phyloP scores from a whole-genome alignment of 345 rosid species.

The Camelina laxa region DNA sequence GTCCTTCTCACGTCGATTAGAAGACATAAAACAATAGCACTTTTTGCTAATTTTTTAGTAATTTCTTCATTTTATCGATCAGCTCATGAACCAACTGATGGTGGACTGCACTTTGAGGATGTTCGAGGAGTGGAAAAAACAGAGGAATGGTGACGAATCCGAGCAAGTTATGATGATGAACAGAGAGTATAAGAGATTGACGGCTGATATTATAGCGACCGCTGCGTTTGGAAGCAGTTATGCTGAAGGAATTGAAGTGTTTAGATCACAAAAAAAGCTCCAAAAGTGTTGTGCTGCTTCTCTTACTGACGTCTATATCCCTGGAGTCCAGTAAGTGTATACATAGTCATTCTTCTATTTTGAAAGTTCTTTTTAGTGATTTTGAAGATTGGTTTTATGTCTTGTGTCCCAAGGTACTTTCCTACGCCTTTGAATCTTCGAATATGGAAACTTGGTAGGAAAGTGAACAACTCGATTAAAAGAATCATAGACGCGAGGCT shows the following conservation, averaged over 20 bases:
- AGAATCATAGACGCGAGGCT: constrained; percentile 44
- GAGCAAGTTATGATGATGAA: constrained; percentile 33
- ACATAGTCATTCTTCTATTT: neutral
- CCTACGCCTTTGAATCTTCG: constrained; percentile 50
- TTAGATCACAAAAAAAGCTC: constrained; percentile 52
- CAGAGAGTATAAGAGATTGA: constrained; percentile 46
- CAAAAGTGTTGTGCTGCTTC: constrained; percentile 40
- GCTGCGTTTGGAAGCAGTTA: constrained; percentile 61
- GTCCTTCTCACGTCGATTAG: neutral
- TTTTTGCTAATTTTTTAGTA: neutral
- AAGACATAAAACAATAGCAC: neutral
- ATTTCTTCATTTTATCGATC: neutral
- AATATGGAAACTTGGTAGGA: constrained; percentile 55
- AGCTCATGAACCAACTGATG: constrained; percentile 46
- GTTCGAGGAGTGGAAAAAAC: constrained; percentile 51
- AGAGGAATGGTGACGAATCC: neutral
- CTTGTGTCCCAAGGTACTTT: constrained; percentile 47
- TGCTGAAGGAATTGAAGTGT: constrained; percentile 50
- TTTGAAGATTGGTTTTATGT: neutral
- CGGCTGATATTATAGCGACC: constrained; percentile 57
- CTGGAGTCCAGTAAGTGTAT: constrained; percentile 52
- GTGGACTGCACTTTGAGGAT: constrained; percentile 38
- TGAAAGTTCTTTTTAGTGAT: neutral
- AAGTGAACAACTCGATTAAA: constrained; percentile 39
- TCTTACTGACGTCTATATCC: constrained; percentile 37